Evolutionary conservation across 768 basidiomycete species (phyloP).

Genomic region (Suillus spraguei): DNA sequence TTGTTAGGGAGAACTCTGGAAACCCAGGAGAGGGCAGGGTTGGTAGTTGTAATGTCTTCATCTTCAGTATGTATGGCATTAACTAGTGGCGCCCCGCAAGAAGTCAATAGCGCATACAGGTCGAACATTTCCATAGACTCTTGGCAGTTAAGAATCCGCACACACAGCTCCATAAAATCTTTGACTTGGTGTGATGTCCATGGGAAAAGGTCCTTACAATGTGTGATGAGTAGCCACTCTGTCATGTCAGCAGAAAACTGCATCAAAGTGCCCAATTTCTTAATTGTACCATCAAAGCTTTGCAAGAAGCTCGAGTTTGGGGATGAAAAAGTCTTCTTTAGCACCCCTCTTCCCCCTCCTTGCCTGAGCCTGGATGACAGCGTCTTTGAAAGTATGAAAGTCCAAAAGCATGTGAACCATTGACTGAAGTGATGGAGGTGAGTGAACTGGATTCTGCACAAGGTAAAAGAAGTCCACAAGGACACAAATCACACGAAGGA

Average conservation of each 20-base stretch:
- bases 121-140: too few relatives aligned
- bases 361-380: neutral
- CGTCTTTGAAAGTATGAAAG: conserved; percentile 1
- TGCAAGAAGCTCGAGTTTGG: conserved; percentile 43
- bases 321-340: conserved; percentile 34
- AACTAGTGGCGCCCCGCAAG: too few relatives aligned
- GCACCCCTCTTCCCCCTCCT: conserved; percentile 17
- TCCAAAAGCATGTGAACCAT: conserved; percentile 2
- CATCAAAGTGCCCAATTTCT: conserved; percentile 29
- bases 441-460: conserved; percentile 32
- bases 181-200: conserved; percentile 28
- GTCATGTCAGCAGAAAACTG: conserved; percentile 40
- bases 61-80: too few relatives aligned
- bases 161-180: conserved; percentile 37
- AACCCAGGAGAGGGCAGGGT: too few relatives aligned
- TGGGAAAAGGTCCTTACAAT: conserved; percentile 34
- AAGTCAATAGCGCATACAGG: too few relatives aligned
- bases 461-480: conserved; percentile 40
- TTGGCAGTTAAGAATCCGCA: conserved; percentile 28
- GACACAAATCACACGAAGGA: conserved; percentile 35
- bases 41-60: too few relatives aligned
- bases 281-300: conserved; percentile 21
- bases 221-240: conserved; percentile 28
- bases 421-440: conserved; percentile 3
- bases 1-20: too few relatives aligned